A percentile compares a stretch with the other conserved stretches of the same genome.
phyloP scores from a whole-genome alignment of 169 alveolate species.

The Plasmodium cynomolgi region DNA sequence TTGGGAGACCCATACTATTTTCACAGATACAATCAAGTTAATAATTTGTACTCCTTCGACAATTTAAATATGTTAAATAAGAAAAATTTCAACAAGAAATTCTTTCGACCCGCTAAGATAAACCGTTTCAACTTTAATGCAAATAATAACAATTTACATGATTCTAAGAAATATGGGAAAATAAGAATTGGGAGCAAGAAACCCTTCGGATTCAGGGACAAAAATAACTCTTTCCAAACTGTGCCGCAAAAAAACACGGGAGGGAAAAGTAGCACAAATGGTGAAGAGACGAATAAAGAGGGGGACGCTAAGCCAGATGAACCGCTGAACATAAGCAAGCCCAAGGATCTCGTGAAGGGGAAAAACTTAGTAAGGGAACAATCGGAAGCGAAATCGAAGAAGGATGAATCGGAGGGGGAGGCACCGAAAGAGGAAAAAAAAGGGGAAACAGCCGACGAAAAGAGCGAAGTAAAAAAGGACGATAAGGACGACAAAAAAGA shows the following conservation, averaged over 20 bases:
- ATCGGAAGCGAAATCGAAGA: neutral
- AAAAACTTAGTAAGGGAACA: neutral
- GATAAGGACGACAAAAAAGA: neutral
- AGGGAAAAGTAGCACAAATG: neutral
- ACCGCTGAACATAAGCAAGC: neutral
- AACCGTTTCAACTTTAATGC: neutral
- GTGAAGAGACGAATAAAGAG: neutral
- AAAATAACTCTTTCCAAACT: neutral
- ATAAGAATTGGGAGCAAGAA: neutral
- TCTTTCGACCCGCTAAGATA: neutral
- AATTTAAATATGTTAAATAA: neutral
- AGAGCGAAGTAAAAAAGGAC: neutral
- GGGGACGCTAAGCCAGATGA: neutral
- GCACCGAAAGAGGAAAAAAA: neutral
- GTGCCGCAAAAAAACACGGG: neutral
- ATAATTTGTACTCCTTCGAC: conserved; percentile 40
- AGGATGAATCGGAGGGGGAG: neutral
- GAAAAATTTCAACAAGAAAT: neutral
- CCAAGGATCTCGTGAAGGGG: neutral
- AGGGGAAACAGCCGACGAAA: neutral
- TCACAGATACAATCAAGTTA: conserved; percentile 26
- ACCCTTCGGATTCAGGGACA: neutral
- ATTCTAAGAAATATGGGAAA: neutral
- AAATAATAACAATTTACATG: neutral
- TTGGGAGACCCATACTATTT: conserved; percentile 52